phyloP scores from a whole-genome alignment of 2,329 filamentous ascomycete genomes.

The Nothophoma quercina region DNA sequence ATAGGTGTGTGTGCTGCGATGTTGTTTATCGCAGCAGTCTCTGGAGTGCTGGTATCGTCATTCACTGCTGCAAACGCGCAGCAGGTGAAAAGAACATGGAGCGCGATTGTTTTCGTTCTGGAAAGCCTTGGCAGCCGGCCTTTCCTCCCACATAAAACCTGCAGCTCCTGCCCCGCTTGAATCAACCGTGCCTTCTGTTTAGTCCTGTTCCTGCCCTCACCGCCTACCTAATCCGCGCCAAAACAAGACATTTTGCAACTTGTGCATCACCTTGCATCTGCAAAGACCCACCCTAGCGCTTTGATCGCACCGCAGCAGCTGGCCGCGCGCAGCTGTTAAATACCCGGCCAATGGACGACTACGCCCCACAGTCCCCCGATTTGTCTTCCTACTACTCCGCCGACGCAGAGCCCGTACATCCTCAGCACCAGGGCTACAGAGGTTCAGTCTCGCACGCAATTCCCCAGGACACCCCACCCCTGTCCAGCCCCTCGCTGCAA shows the following conservation, averaged over 20 bases:
- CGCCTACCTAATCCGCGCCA: conserved; percentile 11
- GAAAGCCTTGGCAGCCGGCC: conserved; percentile 5
- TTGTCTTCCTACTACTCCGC: conserved; percentile 58
- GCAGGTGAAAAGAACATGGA: conserved; percentile 24
- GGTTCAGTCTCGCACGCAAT: conserved; percentile 43
- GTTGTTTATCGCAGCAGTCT: conserved; percentile 29
- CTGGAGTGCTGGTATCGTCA: conserved; percentile 48
- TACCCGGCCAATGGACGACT: conserved; percentile 44
- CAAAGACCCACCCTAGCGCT: conserved; percentile 17
- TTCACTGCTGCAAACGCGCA: conserved; percentile 35
- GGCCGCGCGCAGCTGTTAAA: conserved; percentile 19
- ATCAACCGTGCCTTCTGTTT: conserved; percentile 5
- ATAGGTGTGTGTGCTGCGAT: conserved; percentile 9
- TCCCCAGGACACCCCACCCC: conserved; percentile 31
- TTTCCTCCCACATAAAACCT: conserved; percentile 13
- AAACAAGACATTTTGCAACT: conserved; percentile 1
- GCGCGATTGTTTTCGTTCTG: conserved; percentile 5
- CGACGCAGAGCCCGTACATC: conserved; percentile 47
- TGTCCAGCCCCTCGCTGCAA: conserved; percentile 25
- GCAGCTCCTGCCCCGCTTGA: conserved; percentile 12
- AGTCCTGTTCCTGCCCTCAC: conserved; percentile 18
- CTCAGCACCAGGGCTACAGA: conserved; percentile 49
- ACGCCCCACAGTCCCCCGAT: conserved; percentile 54
- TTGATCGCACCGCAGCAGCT: conserved; percentile 24
- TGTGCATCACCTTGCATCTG: conserved; percentile 15